Conservation (phyloP, 768 basidiomycete genomes). For the Naganishia randhawae region DNA sequence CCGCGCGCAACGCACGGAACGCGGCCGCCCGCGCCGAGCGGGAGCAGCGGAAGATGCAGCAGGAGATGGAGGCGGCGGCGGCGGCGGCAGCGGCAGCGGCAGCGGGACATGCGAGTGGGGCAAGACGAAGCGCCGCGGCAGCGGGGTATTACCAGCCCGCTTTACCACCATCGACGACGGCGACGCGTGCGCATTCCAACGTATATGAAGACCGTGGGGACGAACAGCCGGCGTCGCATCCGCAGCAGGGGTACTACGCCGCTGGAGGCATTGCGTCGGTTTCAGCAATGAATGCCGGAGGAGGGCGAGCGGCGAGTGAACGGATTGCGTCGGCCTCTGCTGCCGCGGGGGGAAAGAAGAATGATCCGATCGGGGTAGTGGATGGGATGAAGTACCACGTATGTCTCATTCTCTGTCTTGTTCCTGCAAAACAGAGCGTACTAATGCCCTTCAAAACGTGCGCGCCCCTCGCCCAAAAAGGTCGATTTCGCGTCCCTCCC, state of each 20-base stretch:
- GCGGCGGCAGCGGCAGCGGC: too few relatives aligned
- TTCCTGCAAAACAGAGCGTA: too few relatives aligned
- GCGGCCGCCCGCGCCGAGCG: not conserved
- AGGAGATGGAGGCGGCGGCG: not conserved
- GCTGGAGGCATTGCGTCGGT: not conserved
- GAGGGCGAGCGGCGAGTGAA: not conserved
- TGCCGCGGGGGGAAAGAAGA: not conserved
- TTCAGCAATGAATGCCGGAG: not conserved
- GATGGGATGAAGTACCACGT: conserved; percentile 15
- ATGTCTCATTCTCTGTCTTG: not conserved
- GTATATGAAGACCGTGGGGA: not conserved
- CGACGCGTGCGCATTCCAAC: too few relatives aligned
- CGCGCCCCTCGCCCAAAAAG: too few relatives aligned
- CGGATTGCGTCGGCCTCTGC: not conserved
- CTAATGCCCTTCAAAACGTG: too few relatives aligned
- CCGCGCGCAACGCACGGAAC: conserved; percentile 11
- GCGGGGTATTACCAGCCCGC: too few relatives aligned
- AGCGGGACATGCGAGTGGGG: too few relatives aligned
- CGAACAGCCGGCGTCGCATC: not conserved
- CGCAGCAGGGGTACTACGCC: too few relatives aligned
- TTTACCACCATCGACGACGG: too few relatives aligned
- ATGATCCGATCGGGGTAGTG: not conserved
- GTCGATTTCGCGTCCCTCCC: conserved; percentile 22
- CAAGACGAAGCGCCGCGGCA: too few relatives aligned
- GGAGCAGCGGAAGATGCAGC: not conserved